Percentiles rank a stretch among this genome's conserved stretches.
Evolutionary conservation across 2,329 filamentous ascomycete genomes (phyloP).

Genomic region (Biscogniauxia marginata): DNA sequence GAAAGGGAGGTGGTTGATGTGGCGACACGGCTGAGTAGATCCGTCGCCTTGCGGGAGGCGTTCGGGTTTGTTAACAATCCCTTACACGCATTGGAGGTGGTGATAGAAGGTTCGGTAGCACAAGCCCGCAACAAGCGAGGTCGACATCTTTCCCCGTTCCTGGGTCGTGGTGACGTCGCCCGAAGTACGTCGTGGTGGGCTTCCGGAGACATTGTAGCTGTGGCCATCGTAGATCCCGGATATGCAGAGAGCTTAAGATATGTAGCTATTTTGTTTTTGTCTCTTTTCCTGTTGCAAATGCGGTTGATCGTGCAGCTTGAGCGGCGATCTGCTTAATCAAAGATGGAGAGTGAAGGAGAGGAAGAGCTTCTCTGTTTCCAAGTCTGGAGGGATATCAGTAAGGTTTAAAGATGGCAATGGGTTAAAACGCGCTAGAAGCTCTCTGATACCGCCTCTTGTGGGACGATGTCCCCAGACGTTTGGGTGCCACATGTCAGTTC

Average conservation of each 20-base stretch:
- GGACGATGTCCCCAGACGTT: slow-evolving; percentile 26
- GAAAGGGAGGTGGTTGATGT: slow-evolving; percentile 44
- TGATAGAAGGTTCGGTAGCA: slow-evolving; percentile 58
- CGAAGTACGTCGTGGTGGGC: slow-evolving; percentile 35
- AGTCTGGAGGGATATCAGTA: slow-evolving; percentile 10
- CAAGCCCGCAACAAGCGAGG: slow-evolving; percentile 55
- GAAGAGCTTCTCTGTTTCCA: background rate
- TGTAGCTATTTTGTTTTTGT: background rate
- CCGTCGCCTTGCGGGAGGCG: slow-evolving; percentile 50
- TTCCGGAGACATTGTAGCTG: slow-evolving; percentile 34
- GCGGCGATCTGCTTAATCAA: background rate
- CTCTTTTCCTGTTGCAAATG: background rate
- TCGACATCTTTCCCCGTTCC: slow-evolving; percentile 39
- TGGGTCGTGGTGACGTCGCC: slow-evolving; percentile 41
- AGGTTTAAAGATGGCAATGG: slow-evolving; percentile 17
- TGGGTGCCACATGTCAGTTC: slow-evolving; percentile 34
- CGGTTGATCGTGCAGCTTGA: background rate
- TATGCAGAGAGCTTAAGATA: background rate
- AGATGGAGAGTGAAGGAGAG: slow-evolving; percentile 7
- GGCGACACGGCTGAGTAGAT: slow-evolving; percentile 54
- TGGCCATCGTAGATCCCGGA: slow-evolving; percentile 33
- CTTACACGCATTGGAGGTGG: slow-evolving; percentile 52
- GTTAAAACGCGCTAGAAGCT: slow-evolving; percentile 16
- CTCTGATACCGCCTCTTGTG: slow-evolving; percentile 25
- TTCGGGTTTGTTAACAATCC: slow-evolving; percentile 50